Conservation (phyloP, 441 rosid species). For the Codiaeum variegatum region DNA sequence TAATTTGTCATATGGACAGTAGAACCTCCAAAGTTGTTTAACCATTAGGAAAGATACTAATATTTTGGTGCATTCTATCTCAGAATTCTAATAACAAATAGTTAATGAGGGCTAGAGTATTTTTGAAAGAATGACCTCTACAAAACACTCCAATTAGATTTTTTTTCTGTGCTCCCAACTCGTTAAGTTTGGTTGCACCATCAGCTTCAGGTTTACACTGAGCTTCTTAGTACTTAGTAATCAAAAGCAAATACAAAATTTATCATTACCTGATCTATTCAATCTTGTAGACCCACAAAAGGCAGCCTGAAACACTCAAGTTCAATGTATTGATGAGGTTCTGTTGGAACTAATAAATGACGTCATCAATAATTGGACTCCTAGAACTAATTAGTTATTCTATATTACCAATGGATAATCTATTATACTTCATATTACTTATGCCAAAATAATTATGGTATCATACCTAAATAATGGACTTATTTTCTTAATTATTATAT, state of each 20-base stretch:
- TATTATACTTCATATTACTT: background rate
- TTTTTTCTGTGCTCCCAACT: background rate
- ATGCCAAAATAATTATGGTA: background rate
- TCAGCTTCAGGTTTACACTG: background rate
- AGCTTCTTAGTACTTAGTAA: background rate
- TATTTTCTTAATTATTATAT: background rate
- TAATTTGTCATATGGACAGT: background rate
- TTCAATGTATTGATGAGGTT: background rate
- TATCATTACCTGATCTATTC: background rate
- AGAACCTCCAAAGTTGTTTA: background rate
- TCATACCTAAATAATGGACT: background rate
- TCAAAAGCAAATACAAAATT: background rate
- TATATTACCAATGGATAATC: background rate
- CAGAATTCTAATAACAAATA: background rate
- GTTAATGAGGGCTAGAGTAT: background rate
- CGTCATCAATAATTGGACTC: background rate
- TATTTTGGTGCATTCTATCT: background rate
- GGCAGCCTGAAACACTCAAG: background rate
- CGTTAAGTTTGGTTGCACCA: background rate
- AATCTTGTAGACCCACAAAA: background rate
- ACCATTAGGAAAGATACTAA: background rate
- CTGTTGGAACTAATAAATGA: background rate
- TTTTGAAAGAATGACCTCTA: background rate
- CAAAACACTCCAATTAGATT: background rate
- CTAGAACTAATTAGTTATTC: background rate